Percentiles rank a stretch among this genome's conserved stretches.
Conservation (phyloP, 352 stramenopile species). For the Globisporangium ultimum region DNA sequence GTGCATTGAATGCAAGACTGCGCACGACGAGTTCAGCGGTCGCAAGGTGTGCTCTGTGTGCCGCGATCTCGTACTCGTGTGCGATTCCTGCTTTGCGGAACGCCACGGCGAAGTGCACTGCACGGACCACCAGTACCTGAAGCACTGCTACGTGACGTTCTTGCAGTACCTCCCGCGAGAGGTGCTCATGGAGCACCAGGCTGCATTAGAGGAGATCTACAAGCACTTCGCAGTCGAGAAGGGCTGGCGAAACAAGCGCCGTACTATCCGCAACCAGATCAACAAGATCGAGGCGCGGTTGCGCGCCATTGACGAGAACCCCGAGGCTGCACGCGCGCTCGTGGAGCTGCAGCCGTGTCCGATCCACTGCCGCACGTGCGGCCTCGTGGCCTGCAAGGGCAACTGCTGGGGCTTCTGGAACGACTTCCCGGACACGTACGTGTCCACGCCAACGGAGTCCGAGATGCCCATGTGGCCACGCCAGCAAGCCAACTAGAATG, state of each 20-base stretch:
- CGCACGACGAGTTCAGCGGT: slow-evolving; percentile 61
- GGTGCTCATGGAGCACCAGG: slow-evolving; percentile 41
- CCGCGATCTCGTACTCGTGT: slow-evolving; percentile 68
- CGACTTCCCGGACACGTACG: slow-evolving; percentile 22
- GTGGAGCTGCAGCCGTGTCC: slow-evolving; percentile 27
- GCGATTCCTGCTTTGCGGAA: slow-evolving; percentile 53
- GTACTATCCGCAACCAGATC: slow-evolving; percentile 67
- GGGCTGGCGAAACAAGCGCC: slow-evolving; percentile 67
- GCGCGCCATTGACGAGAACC: slow-evolving; percentile 36
- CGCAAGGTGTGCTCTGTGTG: slow-evolving; percentile 73
- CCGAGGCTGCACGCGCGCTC: slow-evolving; percentile 29
- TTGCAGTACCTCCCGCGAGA: slow-evolving; percentile 55
- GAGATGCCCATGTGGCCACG: no score
- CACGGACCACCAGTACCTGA: slow-evolving; percentile 69
- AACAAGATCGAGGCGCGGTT: slow-evolving; percentile 53
- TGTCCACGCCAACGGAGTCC: no score
- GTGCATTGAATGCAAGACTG: slow-evolving; percentile 59
- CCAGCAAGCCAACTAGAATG: no score
- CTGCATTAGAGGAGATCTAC: slow-evolving; percentile 49
- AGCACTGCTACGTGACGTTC: slow-evolving; percentile 71
- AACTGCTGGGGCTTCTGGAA: slow-evolving; percentile 82
- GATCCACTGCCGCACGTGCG: slow-evolving; percentile 70
- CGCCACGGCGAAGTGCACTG: slow-evolving; percentile 69
- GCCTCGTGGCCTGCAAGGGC: slow-evolving; percentile 42
- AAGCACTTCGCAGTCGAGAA: slow-evolving; percentile 42